These are phyloP conservation scores for Byssothecium circinans DNA, from an alignment of 2,329 filamentous ascomycete species.

Conservation along the genomic window DNA sequence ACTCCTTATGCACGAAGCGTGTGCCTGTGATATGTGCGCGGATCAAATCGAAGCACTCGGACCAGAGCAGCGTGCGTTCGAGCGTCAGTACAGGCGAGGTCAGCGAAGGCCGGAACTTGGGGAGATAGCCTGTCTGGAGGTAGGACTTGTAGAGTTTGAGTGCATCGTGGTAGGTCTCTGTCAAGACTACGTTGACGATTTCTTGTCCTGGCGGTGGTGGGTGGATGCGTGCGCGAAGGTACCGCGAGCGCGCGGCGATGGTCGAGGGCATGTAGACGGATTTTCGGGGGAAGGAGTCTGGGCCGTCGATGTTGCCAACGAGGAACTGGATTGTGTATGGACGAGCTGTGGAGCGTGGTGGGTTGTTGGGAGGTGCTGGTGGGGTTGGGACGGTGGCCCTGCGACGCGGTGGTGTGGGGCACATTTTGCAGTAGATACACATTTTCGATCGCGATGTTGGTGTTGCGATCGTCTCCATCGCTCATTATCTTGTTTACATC, in stretches of 20 bases:
- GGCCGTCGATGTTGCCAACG: conserved; percentile 9
- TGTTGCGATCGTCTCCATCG: not conserved
- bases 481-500: not conserved
- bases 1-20: conserved; percentile 7
- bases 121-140: conserved; percentile 4
- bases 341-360: not conserved
- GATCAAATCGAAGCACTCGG: conserved; percentile 16
- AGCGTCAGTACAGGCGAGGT: not conserved
- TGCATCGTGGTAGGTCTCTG: conserved; percentile 12
- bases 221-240: conserved; percentile 9
- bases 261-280: conserved; percentile 4
- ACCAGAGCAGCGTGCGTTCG: conserved; percentile 4
- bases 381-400: not conserved
- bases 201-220: not conserved
- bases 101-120: not conserved
- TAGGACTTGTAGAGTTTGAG: conserved; percentile 19
- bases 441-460: not conserved
- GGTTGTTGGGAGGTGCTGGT: not conserved
- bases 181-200: conserved; percentile 3
- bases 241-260: conserved; percentile 8
- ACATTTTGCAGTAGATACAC: not conserved
- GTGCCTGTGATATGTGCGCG: conserved; percentile 21
- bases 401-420: not conserved
- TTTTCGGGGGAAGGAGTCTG: conserved; percentile 10
- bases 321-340: conserved; percentile 9